Percentiles rank a stretch among this genome's conserved stretches.
Conservation (phyloP, 768 basidiomycete species). For the Trametes cinnabarina region DNA sequence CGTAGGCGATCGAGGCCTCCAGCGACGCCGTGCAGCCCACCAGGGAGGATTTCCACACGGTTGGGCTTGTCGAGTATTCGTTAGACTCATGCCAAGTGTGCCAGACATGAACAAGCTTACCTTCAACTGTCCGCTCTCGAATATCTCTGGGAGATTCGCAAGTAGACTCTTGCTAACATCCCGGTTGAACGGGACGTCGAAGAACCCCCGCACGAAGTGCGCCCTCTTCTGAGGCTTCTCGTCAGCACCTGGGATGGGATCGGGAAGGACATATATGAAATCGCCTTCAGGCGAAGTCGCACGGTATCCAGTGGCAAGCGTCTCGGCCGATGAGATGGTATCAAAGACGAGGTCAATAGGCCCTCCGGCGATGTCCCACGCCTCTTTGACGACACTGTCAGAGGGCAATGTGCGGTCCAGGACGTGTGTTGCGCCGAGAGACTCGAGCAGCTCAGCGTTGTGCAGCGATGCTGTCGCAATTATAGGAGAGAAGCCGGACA, state of each 20-base stretch:
- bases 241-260: neutral
- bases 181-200: neutral
- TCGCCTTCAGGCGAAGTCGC: constrained; percentile 24
- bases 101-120: neutral
- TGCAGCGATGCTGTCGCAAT: constrained; percentile 29
- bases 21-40: constrained; percentile 24
- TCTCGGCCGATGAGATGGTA: constrained; percentile 20
- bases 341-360: constrained; percentile 26
- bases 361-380: constrained; percentile 18
- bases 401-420: constrained; percentile 25
- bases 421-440: constrained; percentile 28
- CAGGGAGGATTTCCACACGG: constrained; percentile 25
- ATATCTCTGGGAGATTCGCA: constrained; percentile 9
- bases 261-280: constrained; percentile 18
- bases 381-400: constrained; percentile 8
- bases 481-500: constrained; percentile 33
- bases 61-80: constrained; percentile 22
- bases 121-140: constrained; percentile 18
- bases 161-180: constrained; percentile 6
- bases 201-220: constrained; percentile 1
- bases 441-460: constrained; percentile 23
- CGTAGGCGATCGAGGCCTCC: constrained; percentile 22
- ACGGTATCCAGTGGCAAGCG: constrained; percentile 20
- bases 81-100: neutral
- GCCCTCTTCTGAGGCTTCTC: constrained; percentile 4